Conservation (phyloP, 2,329 filamentous ascomycete genomes). For the Scortechinia acanthostroma region DNA sequence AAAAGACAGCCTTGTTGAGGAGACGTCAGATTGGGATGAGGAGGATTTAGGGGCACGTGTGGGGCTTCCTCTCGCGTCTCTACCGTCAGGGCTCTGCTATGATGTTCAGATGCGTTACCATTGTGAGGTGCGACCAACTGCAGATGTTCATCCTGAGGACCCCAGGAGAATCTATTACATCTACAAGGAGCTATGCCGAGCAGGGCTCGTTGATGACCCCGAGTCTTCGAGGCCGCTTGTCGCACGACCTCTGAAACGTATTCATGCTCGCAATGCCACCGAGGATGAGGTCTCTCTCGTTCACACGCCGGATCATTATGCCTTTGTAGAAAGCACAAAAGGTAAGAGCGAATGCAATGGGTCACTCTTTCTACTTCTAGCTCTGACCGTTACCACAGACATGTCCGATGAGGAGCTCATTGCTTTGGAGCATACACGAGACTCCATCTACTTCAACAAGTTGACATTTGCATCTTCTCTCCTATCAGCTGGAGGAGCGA, state of each 20-base stretch:
- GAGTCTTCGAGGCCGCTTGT: conserved; percentile 34
- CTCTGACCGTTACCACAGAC: conserved; percentile 19
- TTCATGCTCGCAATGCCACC: conserved; percentile 47
- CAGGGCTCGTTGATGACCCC: conserved; percentile 45
- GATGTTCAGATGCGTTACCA: conserved; percentile 65
- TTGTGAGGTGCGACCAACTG: conserved; percentile 41
- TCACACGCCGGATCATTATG: conserved; percentile 48
- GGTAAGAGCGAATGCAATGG: too few species aligned
- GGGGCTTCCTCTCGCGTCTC: conserved; percentile 26
- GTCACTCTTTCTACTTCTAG: conserved; percentile 10
- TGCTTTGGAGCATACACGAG: conserved; percentile 32
- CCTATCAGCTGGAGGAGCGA: conserved; percentile 58
- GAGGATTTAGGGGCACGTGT: conserved; percentile 15
- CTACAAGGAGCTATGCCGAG: conserved; percentile 53
- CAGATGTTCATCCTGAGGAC: conserved; percentile 61
- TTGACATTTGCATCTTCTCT: conserved; percentile 48
- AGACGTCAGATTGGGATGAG: conserved; percentile 29
- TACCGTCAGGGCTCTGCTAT: conserved; percentile 44
- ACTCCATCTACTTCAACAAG: conserved; percentile 48
- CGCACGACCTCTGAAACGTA: conserved; percentile 46
- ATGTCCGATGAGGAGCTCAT: conserved; percentile 39
- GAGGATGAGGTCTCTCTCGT: conserved; percentile 49
- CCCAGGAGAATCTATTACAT: conserved; percentile 61
- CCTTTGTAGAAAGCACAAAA: conserved; percentile 45
- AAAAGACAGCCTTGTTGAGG: conserved; percentile 15